A percentile compares a stretch with the other conserved stretches of the same genome.
phyloP scores from a whole-genome alignment of 495 filamentous ascomycete species.

The Thozetella sp. region DNA sequence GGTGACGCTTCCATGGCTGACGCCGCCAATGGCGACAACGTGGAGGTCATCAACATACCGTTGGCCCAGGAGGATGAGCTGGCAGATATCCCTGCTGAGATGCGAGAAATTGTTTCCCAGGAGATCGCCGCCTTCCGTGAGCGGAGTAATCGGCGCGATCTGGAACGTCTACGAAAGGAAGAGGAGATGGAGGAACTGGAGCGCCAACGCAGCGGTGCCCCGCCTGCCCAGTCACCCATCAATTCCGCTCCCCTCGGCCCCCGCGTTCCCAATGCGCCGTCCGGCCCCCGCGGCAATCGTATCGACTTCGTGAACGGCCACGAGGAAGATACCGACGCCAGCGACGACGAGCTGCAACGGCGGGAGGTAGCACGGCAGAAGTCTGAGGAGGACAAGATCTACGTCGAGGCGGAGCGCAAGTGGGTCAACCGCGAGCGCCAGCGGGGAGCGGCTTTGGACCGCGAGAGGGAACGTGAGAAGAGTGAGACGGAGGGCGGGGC shows the following conservation, averaged over 20 bases:
- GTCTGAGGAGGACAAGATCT: slow-evolving; percentile 77
- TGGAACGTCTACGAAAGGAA: slow-evolving; percentile 83
- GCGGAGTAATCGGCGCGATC: slow-evolving; percentile 80
- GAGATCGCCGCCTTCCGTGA: slow-evolving; percentile 96
- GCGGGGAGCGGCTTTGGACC: slow-evolving; percentile 78
- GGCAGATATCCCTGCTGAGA: slow-evolving; percentile 92
- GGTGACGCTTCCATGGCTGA: slow-evolving; percentile 77
- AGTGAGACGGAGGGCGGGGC: slow-evolving; percentile 72
- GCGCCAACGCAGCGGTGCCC: slow-evolving; percentile 66
- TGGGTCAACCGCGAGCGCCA: slow-evolving; percentile 90
- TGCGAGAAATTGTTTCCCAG: slow-evolving; percentile 93
- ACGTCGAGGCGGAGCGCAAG: slow-evolving; percentile 81
- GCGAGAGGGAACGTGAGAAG: slow-evolving; percentile 77
- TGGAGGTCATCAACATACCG: slow-evolving; percentile 89
- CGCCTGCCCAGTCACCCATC: slow-evolving; percentile 64
- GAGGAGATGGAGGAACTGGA: slow-evolving; percentile 93
- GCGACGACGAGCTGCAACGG: slow-evolving; percentile 82
- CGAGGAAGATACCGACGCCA: slow-evolving; percentile 87
- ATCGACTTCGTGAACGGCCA: slow-evolving; percentile 91
- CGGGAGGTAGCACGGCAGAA: slow-evolving; percentile 70
- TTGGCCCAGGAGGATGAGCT: slow-evolving; percentile 91
- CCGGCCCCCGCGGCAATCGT: slow-evolving; percentile 71
- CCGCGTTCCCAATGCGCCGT: slow-evolving; percentile 74
- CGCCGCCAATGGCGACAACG: slow-evolving; percentile 56
- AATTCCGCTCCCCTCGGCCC: slow-evolving; percentile 84